phyloP scores from a whole-genome alignment of 2,329 filamentous ascomycete genomes.

The Aspergillus oerlinghausenensis region DNA sequence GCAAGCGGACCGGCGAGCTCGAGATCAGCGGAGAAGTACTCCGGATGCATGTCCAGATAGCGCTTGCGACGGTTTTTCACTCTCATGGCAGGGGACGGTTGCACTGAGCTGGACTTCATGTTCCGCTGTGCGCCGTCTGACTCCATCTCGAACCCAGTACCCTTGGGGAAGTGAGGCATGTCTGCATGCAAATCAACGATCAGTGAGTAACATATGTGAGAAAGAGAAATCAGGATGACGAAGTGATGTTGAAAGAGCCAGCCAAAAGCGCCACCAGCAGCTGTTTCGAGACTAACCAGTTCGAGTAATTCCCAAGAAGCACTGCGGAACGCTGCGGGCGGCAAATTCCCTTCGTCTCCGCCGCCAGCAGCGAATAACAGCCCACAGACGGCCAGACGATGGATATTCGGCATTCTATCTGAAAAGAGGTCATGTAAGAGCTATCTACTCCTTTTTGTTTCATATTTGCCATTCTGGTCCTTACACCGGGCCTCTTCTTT shows the following conservation, averaged over 20 bases:
- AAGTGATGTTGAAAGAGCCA: slow-evolving; percentile 9
- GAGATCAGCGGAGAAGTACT: slow-evolving; percentile 64
- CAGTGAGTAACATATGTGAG: slow-evolving; percentile 1
- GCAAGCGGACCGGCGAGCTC: slow-evolving; percentile 55
- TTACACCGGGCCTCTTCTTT: not conserved
- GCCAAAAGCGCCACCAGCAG: slow-evolving; percentile 4
- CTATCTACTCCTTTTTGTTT: slow-evolving; percentile 9
- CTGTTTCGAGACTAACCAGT: not conserved
- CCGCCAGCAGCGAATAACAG: not conserved
- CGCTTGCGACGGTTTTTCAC: slow-evolving; percentile 72
- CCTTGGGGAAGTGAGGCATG: slow-evolving; percentile 37
- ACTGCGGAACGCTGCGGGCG: not conserved
- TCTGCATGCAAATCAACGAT: not conserved
- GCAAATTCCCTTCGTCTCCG: not conserved
- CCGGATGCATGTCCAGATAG: slow-evolving; percentile 67
- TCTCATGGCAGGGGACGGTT: slow-evolving; percentile 43
- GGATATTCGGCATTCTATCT: slow-evolving; percentile 11
- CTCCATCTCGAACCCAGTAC: slow-evolving; percentile 21
- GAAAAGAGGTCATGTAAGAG: slow-evolving; percentile 15
- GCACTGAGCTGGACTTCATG: slow-evolving; percentile 13
- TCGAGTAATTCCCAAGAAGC: not conserved
- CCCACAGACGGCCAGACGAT: slow-evolving; percentile 7
- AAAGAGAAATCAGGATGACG: slow-evolving; percentile 6
- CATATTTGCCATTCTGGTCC: not conserved
- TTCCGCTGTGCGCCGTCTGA: slow-evolving; percentile 6